Conservation (phyloP, 2,329 filamentous ascomycete genomes). For the Ophiostoma pallidulum region DNA sequence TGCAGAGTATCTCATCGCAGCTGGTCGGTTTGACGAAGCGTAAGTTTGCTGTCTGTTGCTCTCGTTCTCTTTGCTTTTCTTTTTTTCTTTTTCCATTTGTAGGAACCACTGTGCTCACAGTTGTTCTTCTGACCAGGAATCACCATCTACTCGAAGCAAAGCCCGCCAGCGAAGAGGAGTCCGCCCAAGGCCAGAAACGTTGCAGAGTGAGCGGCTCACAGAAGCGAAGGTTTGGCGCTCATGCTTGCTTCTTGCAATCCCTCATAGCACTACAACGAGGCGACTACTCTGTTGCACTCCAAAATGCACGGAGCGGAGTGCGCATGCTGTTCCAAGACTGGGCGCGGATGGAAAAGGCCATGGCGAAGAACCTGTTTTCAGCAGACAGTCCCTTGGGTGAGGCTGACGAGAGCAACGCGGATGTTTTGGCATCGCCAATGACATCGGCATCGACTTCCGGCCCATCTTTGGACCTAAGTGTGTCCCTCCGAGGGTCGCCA, state of each 20-base stretch:
- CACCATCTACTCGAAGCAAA: conserved; percentile 12
- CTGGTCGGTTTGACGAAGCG: conserved; percentile 57
- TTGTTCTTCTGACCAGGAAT: conserved; percentile 1
- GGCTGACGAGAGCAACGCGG: conserved; percentile 18
- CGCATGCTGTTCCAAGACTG: conserved; percentile 47
- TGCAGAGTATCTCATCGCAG: conserved; percentile 63
- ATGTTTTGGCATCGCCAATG: background rate
- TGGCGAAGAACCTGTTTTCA: background rate
- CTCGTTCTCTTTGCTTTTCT: background rate
- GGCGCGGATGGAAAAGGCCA: conserved; percentile 38
- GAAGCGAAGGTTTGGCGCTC: conserved; percentile 23
- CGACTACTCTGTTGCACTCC: conserved; percentile 47
- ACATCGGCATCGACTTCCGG: background rate
- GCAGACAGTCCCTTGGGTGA: background rate
- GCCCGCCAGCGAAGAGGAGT: background rate
- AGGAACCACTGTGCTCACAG: too few relatives aligned
- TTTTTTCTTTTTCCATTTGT: background rate
- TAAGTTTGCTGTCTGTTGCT: conserved; percentile 27
- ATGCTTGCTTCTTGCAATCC: conserved; percentile 56
- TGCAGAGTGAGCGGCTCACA: background rate
- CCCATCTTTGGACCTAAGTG: background rate
- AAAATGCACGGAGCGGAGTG: conserved; percentile 47
- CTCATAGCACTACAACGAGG: conserved; percentile 55
- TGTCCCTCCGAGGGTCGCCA: background rate
- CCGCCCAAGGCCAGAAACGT: background rate